A percentile compares a stretch with the other conserved stretches of the same genome.
Evolutionary conservation across 331 rosid species (phyloP).

Genomic region (Rhamnella rubrinervis): DNA sequence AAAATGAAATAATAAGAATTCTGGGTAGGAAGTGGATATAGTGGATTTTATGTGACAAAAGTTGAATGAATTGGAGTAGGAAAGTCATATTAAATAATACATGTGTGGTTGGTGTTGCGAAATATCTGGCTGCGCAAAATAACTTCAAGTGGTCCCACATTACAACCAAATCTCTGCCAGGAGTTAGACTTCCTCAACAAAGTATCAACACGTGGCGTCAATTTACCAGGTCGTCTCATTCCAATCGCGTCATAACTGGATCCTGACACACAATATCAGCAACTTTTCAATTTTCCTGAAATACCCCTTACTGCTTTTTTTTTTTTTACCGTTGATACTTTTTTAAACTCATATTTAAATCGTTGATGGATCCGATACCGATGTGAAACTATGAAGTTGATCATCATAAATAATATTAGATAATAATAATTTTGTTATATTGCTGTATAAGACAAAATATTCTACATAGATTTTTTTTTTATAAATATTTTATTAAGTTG

Average conservation of each 20-base stretch:
- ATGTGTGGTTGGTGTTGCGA: slow-evolving; percentile 9
- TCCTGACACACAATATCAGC: not conserved
- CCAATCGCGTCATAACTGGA: not conserved
- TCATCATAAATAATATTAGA: too few species aligned
- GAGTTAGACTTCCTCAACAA: slow-evolving; percentile 7
- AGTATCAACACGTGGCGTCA: slow-evolving; percentile 18
- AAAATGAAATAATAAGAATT: not conserved
- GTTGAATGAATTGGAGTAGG: not conserved
- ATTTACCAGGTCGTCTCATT: not conserved
- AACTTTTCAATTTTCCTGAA: not conserved
- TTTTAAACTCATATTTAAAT: too few species aligned
- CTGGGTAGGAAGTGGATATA: not conserved
- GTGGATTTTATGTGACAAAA: not conserved
- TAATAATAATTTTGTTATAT: too few species aligned
- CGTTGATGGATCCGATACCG: too few species aligned
- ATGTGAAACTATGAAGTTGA: too few species aligned
- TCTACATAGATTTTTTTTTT: too few species aligned
- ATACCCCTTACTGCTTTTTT: slow-evolving; percentile 3
- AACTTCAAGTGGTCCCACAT: slow-evolving; percentile 1
- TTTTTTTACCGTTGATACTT: too few species aligned
- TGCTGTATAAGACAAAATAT: too few species aligned
- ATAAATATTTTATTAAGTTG: too few species aligned
- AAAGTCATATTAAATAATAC: not conserved
- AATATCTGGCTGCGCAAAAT: slow-evolving; percentile 30
- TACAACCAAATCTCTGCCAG: slow-evolving; percentile 21